phyloP scores from a whole-genome alignment of 2,329 filamentous ascomycete species.

The Byssoonygena ceratinophila region DNA sequence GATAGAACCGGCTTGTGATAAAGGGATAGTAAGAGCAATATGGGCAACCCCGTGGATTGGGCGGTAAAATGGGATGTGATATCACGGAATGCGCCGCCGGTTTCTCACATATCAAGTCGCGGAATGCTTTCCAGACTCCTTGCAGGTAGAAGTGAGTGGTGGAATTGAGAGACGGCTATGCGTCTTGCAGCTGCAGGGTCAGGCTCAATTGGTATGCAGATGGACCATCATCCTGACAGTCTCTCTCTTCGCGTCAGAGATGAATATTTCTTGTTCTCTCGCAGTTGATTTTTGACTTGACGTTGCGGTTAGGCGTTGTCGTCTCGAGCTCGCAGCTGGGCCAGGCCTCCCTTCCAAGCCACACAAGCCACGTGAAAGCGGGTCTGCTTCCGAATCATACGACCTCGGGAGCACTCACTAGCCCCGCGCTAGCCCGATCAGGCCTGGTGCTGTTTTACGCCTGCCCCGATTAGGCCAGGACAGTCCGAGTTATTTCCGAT shows the following conservation, averaged over 20 bases:
- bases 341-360: background rate
- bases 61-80: background rate
- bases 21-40: background rate
- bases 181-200: background rate
- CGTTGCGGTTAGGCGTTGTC: background rate
- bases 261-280: too few species aligned
- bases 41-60: background rate
- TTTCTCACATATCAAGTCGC: constrained; percentile 6
- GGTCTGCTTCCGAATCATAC: constrained; percentile 9
- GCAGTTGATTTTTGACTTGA: background rate
- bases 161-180: background rate
- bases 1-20: constrained; percentile 4
- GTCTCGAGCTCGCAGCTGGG: background rate
- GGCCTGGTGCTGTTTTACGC: background rate
- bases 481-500: constrained; percentile 2
- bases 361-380: constrained; percentile 3
- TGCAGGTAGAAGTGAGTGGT: background rate
- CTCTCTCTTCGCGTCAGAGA: too few species aligned
- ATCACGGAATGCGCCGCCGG: constrained; percentile 4
- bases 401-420: background rate
- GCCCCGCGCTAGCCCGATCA: background rate
- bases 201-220: constrained; percentile 5
- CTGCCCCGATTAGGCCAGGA: background rate
- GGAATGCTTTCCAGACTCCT: constrained; percentile 1
- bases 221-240: too few species aligned